Percentiles rank a stretch among this genome's conserved stretches.
Evolutionary conservation across 331 rosid genomes (phyloP).

Genomic region (Malus hybrid): DNA sequence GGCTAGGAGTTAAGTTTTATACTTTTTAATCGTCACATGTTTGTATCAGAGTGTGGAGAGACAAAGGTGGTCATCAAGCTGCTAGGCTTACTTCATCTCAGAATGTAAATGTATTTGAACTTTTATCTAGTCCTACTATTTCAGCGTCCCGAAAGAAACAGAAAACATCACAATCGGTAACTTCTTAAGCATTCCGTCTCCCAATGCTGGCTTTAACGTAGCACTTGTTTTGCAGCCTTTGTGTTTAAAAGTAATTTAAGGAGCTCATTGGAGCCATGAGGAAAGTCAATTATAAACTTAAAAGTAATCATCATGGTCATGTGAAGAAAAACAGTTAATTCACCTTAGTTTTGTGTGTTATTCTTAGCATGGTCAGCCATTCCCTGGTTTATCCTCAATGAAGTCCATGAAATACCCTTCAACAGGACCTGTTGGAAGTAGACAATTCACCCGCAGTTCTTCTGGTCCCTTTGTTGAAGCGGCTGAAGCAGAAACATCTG

Average conservation of each 20-base stretch:
- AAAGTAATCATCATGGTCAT: neutral
- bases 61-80: conserved; percentile 56
- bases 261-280: conserved; percentile 12
- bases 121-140: conserved; percentile 61
- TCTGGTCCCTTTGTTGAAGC: conserved; percentile 47
- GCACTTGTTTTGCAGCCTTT: conserved; percentile 11
- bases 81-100: conserved; percentile 56
- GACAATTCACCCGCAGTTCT: conserved; percentile 54
- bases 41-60: conserved; percentile 84
- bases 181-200: conserved; percentile 5
- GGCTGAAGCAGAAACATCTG: conserved; percentile 38
- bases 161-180: conserved; percentile 76
- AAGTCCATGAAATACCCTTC: conserved; percentile 56
- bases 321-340: conserved; percentile 10
- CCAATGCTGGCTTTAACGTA: neutral
- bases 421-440: conserved; percentile 38
- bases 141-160: conserved; percentile 83
- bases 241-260: conserved; percentile 14
- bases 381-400: conserved; percentile 53
- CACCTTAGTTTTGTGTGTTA: conserved; percentile 7
- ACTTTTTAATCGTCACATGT: conserved; percentile 14
- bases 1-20: neutral
- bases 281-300: neutral
- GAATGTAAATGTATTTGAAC: conserved; percentile 52
- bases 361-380: conserved; percentile 49